Percentiles rank a stretch among this genome's conserved stretches.
Conservation (phyloP, 257 asterid species). For the Jasminum sambac region DNA sequence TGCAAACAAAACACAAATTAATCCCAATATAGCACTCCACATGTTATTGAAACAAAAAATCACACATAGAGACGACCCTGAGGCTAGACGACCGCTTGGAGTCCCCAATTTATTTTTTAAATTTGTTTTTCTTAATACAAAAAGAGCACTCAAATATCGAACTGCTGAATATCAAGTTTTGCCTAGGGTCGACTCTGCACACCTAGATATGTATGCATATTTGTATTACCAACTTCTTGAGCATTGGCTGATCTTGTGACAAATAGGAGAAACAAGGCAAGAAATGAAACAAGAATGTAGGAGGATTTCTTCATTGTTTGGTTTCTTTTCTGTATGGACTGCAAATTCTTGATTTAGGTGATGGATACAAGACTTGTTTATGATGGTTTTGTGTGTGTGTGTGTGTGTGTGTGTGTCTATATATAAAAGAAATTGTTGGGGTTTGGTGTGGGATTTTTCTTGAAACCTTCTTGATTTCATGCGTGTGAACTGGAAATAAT, state of each 20-base stretch:
- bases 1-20: background rate
- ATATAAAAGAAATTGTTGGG: background rate
- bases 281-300: conserved; percentile 19
- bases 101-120: too few species aligned
- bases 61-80: too few species aligned
- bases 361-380: background rate
- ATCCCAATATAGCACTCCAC: too few species aligned
- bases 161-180: too few species aligned
- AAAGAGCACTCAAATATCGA: background rate
- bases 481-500: background rate
- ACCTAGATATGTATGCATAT: too few species aligned
- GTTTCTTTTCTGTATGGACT: conserved; percentile 9
- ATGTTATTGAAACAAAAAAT: too few species aligned
- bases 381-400: too few species aligned
- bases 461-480: background rate
- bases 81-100: too few species aligned
- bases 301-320: conserved; percentile 20
- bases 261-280: conserved; percentile 31
- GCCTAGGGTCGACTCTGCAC: too few species aligned
- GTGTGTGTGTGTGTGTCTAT: too few species aligned
- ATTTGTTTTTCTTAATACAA: too few species aligned
- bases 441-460: background rate
- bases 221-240: conserved; percentile 47
- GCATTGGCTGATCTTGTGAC: conserved; percentile 36
- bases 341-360: background rate